Conservation (phyloP, 805 yeast species). For the Candida germanica region DNA sequence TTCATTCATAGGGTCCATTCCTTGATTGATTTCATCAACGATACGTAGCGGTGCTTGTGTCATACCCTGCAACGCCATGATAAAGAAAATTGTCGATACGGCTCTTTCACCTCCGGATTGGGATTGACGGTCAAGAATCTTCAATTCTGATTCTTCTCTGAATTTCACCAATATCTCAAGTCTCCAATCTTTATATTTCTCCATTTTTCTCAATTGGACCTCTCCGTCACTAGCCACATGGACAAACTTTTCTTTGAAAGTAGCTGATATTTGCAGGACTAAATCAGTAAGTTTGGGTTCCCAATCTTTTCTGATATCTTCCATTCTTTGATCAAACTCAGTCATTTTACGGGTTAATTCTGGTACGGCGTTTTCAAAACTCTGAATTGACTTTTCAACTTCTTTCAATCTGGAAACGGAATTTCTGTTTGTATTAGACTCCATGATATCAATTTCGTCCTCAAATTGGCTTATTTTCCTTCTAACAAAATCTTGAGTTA, state of each 20-base stretch:
- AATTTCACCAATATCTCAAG: constrained; percentile 82
- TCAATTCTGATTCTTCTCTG: constrained; percentile 69
- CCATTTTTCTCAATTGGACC: constrained; percentile 55
- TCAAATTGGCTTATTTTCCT: constrained; percentile 43
- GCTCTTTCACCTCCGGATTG: constrained; percentile 99
- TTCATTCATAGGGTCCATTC: constrained; percentile 95
- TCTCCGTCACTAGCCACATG: constrained; percentile 87
- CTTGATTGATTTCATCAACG: constrained; percentile 97
- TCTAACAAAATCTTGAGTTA: constrained; percentile 37
- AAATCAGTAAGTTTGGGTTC: constrained; percentile 57
- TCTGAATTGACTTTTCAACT: constrained; percentile 31
- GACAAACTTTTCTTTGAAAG: constrained; percentile 64
- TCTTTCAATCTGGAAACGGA: constrained; percentile 39
- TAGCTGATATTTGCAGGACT: constrained; percentile 53
- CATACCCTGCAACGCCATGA: constrained; percentile 86
- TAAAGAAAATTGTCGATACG: constrained; percentile 85
- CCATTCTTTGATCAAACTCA: constrained; percentile 34
- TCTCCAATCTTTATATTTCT: constrained; percentile 71
- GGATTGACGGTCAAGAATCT: constrained; percentile 74
- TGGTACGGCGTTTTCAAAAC: constrained; percentile 41
- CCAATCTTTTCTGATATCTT: constrained; percentile 47
- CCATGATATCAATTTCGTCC: constrained; percentile 41
- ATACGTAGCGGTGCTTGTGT: constrained; percentile 90
- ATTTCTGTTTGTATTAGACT: constrained; percentile 33
- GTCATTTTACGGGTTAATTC: constrained; percentile 19